phyloP scores from a whole-genome alignment of 108 stramenopile species.

The Nitzschia sp. region DNA sequence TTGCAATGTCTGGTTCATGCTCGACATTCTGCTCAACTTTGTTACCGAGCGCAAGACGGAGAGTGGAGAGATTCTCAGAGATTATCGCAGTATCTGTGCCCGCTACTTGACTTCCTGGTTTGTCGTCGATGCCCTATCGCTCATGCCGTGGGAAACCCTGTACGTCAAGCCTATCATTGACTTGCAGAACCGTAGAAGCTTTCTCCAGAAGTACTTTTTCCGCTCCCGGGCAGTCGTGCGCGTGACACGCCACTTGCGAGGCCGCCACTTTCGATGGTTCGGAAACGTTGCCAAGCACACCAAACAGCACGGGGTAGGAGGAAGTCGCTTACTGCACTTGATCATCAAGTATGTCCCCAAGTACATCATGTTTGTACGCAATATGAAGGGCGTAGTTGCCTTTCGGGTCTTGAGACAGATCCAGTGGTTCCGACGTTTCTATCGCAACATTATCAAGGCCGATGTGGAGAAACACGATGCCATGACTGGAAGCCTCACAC shows the following conservation, averaged over 20 bases:
- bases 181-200: slow-evolving; percentile 65
- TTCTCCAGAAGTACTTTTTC: slow-evolving; percentile 74
- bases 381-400: slow-evolving; percentile 76
- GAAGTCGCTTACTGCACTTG: slow-evolving; percentile 54
- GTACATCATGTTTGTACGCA: slow-evolving; percentile 74
- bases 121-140: slow-evolving; percentile 67
- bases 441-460: slow-evolving; percentile 9
- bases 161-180: slow-evolving; percentile 81
- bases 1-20: slow-evolving; percentile 76
- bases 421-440: slow-evolving; percentile 61
- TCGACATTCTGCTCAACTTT: slow-evolving; percentile 86
- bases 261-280: slow-evolving; percentile 75
- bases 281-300: slow-evolving; percentile 68
- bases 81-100: slow-evolving; percentile 74
- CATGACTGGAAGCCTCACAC: slow-evolving; percentile 20
- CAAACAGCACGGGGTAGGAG: slow-evolving; percentile 54
- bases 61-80: slow-evolving; percentile 55
- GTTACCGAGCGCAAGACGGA: slow-evolving; percentile 72
- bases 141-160: slow-evolving; percentile 79
- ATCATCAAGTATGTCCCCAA: slow-evolving; percentile 86
- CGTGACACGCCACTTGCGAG: slow-evolving; percentile 69
- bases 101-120: slow-evolving; percentile 88
- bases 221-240: slow-evolving; percentile 75
- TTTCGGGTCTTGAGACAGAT: slow-evolving; percentile 66
- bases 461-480: slow-evolving; percentile 22